A percentile compares a stretch with the other conserved stretches of the same genome.
Conservation (phyloP, 2,329 filamentous ascomycete species). For the Penicillium sp. region DNA sequence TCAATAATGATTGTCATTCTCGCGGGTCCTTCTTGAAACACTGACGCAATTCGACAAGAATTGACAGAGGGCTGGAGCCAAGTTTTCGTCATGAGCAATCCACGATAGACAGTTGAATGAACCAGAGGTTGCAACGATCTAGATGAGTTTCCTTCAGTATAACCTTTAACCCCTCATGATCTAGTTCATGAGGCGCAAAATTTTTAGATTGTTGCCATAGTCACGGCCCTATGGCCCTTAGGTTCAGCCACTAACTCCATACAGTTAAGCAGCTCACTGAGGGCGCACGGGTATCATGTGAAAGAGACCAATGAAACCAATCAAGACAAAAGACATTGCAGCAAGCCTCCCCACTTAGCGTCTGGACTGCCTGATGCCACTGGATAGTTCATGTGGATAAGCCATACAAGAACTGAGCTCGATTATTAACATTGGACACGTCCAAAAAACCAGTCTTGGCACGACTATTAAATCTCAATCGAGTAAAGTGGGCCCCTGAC, state of each 20-base stretch:
- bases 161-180: neutral
- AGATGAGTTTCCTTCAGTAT: no score
- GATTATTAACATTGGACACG: neutral
- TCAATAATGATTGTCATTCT: neutral
- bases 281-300: neutral
- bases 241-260: neutral
- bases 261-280: no score
- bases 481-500: neutral
- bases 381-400: neutral
- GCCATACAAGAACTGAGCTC: neutral
- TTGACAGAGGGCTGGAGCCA: neutral
- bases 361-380: neutral
- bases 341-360: neutral
- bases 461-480: neutral
- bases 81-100: neutral
- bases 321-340: neutral
- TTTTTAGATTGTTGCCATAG: neutral
- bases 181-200: neutral
- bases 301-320: neutral
- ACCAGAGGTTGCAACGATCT: no score
- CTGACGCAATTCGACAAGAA: conserved; percentile 5
- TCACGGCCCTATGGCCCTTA: neutral
- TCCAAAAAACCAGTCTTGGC: neutral
- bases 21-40: conserved; percentile 2
- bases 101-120: no score